Evolutionary conservation across 2,329 filamentous ascomycete genomes (phyloP).

Genomic region (Colletotrichum kahawae): DNA sequence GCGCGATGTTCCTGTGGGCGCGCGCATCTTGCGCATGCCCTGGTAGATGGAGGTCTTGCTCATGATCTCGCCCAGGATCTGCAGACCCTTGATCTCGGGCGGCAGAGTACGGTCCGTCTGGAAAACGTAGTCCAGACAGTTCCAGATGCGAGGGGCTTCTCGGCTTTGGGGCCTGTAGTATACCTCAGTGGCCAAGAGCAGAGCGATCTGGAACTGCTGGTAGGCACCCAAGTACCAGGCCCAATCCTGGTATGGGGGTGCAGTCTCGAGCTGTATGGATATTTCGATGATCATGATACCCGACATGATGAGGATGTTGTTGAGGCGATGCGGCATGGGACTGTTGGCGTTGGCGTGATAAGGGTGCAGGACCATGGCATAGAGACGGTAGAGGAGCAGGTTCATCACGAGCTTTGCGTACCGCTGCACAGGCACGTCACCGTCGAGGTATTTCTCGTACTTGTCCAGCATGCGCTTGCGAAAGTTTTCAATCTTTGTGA

Average conservation of each 20-base stretch:
- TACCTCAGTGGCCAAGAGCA: slow-evolving; percentile 72
- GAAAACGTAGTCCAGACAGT: slow-evolving; percentile 75
- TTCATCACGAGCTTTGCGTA: slow-evolving; percentile 69
- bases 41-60: slow-evolving; percentile 65
- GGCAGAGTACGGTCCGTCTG: slow-evolving; percentile 58
- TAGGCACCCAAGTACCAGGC: slow-evolving; percentile 74
- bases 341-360: slow-evolving; percentile 58
- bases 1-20: slow-evolving; percentile 49
- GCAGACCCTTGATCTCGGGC: slow-evolving; percentile 61
- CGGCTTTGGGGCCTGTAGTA: slow-evolving; percentile 61
- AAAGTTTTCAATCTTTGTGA: slow-evolving; percentile 74
- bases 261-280: slow-evolving; percentile 51
- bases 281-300: slow-evolving; percentile 57
- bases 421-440: slow-evolving; percentile 63
- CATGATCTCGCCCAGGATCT: slow-evolving; percentile 66
- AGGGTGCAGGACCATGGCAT: slow-evolving; percentile 71
- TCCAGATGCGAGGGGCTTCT: slow-evolving; percentile 72
- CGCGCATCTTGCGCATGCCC: slow-evolving; percentile 61
- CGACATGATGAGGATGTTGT: slow-evolving; percentile 67
- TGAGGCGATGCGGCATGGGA: slow-evolving; percentile 65
- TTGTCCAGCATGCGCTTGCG: slow-evolving; percentile 67
- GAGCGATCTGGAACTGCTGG: slow-evolving; percentile 74
- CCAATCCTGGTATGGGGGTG: slow-evolving; percentile 59
- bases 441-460: slow-evolving; percentile 68
- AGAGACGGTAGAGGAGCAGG: slow-evolving; percentile 65